These are phyloP conservation scores for Bonnemaisonia californica DNA, from an alignment of 31 red algal species.

Conservation along the genomic window DNA sequence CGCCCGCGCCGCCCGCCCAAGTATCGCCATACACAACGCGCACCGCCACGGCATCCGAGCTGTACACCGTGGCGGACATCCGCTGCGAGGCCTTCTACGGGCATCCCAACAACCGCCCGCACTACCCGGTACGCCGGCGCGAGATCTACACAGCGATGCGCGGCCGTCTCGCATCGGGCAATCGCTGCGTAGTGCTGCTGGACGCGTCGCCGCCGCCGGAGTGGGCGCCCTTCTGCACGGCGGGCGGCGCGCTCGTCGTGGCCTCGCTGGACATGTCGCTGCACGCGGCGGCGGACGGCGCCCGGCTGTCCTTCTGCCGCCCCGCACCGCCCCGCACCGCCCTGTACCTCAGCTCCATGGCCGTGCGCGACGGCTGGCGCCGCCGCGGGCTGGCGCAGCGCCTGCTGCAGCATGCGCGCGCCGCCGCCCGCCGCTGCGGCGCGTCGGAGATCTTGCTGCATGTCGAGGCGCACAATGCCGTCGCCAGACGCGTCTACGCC, in stretches of 20 bases:
- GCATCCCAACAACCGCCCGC: slow-evolving; percentile 25
- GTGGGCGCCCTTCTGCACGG: slow-evolving; percentile 21
- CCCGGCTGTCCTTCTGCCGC: slow-evolving; percentile 3
- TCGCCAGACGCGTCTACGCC: slow-evolving; percentile 47
- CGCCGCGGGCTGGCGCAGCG: slow-evolving; percentile 52
- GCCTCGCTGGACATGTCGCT: slow-evolving; percentile 45
- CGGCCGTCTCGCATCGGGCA: slow-evolving; percentile 36
- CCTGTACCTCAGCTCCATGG: slow-evolving; percentile 67
- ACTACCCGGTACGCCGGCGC: slow-evolving; percentile 49
- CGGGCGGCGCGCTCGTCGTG: slow-evolving; percentile 43
- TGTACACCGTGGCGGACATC: slow-evolving; percentile 70
- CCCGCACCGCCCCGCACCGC: not conserved
- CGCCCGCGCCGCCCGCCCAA: not conserved
- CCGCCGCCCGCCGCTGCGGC: slow-evolving; percentile 5
- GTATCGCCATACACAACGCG: slow-evolving; percentile 22
- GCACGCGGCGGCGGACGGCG: slow-evolving; percentile 18
- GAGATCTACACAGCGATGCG: slow-evolving; percentile 67
- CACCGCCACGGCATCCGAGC: slow-evolving; percentile 14
- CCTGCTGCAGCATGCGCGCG: slow-evolving; percentile 21
- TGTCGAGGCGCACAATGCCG: slow-evolving; percentile 54
- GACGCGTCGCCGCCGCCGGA: slow-evolving; percentile 32
- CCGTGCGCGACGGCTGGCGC: slow-evolving; percentile 45
- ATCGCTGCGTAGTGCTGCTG: slow-evolving; percentile 45
- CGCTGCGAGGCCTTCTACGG: slow-evolving; percentile 67
- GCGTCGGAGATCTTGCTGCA: slow-evolving; percentile 52